Conservation (phyloP, 306 rosid genomes). For the Rubus parviflorus region DNA sequence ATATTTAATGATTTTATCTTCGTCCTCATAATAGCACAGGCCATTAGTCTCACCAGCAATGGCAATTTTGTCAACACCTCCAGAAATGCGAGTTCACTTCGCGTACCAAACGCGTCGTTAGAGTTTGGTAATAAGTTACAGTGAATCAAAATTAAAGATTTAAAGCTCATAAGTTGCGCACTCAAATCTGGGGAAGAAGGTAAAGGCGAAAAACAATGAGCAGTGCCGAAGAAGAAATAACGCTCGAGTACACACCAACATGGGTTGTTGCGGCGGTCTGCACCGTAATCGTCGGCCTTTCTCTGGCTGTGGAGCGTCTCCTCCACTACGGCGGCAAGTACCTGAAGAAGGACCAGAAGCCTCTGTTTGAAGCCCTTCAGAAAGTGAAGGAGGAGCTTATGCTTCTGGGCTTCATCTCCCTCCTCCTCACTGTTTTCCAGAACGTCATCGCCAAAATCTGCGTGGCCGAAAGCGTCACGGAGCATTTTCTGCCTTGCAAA, state of each 20-base stretch:
- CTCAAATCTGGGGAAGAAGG: neutral
- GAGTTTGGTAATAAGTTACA: neutral
- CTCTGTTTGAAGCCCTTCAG: slow-evolving; percentile 85
- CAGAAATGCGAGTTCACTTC: neutral
- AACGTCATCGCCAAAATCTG: slow-evolving; percentile 66
- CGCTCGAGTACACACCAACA: slow-evolving; percentile 78
- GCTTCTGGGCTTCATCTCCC: slow-evolving; percentile 90
- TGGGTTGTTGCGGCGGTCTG: slow-evolving; percentile 86
- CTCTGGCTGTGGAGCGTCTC: slow-evolving; percentile 68
- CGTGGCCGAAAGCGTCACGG: slow-evolving; percentile 30
- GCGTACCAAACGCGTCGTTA: neutral
- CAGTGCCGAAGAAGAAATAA: slow-evolving; percentile 47
- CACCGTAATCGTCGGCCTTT: slow-evolving; percentile 71
- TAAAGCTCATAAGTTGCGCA: neutral
- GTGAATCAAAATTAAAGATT: neutral
- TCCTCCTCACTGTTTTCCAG: slow-evolving; percentile 78
- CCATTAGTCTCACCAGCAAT: neutral
- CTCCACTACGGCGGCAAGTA: slow-evolving; percentile 63
- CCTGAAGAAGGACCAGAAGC: slow-evolving; percentile 66
- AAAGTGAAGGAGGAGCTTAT: slow-evolving; percentile 92
- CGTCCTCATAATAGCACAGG: neutral
- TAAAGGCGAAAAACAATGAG: slow-evolving; percentile 32
- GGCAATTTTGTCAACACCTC: neutral
- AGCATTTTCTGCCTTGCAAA: slow-evolving; percentile 71
- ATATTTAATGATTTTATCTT: neutral